Conservation (phyloP, 306 rosid genomes). For the Rubus parviflorus region DNA sequence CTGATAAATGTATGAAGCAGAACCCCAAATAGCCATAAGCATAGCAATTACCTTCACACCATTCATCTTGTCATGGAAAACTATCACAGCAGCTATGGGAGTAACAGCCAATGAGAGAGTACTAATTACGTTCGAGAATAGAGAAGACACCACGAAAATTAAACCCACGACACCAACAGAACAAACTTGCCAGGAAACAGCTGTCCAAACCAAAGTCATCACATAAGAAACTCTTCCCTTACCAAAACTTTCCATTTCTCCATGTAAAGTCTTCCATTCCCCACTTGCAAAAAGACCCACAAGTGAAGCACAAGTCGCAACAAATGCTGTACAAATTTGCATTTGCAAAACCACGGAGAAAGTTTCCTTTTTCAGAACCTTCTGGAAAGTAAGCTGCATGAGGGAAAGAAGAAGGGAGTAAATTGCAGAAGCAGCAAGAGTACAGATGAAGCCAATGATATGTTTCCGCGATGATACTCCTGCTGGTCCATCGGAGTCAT, state of each 20-base stretch:
- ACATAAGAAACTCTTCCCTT: conserved; percentile 63
- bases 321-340: conserved; percentile 82
- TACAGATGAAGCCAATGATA: conserved; percentile 61
- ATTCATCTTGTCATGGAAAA: conserved; percentile 81
- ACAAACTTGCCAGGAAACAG: conserved; percentile 84
- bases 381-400: conserved; percentile 81
- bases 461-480: conserved; percentile 47
- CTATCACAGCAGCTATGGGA: conserved; percentile 73
- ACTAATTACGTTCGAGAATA: conserved; percentile 89
- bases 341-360: conserved; percentile 83
- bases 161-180: conserved; percentile 90
- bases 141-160: conserved; percentile 80
- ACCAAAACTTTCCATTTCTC: conserved; percentile 61
- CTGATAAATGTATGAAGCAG: conserved; percentile 70
- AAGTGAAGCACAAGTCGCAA: conserved; percentile 61
- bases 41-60: conserved; percentile 80
- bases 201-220: conserved; percentile 73
- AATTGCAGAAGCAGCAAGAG: conserved; percentile 77
- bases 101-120: conserved; percentile 83
- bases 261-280: conserved; percentile 70
- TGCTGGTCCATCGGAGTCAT: conserved; percentile 49
- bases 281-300: conserved; percentile 79
- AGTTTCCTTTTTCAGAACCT: conserved; percentile 74
- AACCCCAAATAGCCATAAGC: conserved; percentile 92
- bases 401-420: conserved; percentile 84